Evolutionary conservation across 2,329 filamentous ascomycete genomes (phyloP).

Genomic region (Penicillium palitans): DNA sequence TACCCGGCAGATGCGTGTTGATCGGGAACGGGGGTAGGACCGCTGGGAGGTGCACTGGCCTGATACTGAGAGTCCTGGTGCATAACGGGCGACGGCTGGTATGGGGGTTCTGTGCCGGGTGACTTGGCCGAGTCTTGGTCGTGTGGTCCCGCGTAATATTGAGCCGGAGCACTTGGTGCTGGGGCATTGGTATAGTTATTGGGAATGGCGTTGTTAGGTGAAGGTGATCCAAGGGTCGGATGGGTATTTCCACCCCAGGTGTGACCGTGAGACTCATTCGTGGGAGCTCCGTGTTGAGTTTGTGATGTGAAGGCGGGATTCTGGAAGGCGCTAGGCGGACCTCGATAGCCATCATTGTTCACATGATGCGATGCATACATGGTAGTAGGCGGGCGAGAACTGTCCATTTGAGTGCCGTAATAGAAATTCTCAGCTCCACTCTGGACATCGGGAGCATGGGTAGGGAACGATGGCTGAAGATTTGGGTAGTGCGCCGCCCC

Average conservation of each 20-base stretch:
- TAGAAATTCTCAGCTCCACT: conserved; percentile 27
- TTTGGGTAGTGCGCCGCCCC: conserved; percentile 23
- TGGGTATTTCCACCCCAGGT: conserved; percentile 22
- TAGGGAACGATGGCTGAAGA: conserved; percentile 15
- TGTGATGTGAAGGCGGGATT: conserved; percentile 18
- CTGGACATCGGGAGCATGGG: conserved; percentile 17
- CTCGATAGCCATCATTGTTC: conserved; percentile 15
- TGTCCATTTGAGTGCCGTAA: conserved; percentile 21
- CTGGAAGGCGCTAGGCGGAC: conserved; percentile 5
- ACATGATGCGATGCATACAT: conserved; percentile 18
- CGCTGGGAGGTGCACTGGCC: conserved; percentile 14
- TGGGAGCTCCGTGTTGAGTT: conserved; percentile 9
- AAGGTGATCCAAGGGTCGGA: conserved; percentile 23
- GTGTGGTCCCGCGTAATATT: conserved; percentile 20
- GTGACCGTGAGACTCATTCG: conserved; percentile 15
- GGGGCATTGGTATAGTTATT: conserved; percentile 12
- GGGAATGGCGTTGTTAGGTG: conserved; percentile 10
- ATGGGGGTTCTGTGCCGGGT: conserved; percentile 17
- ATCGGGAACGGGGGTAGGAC: conserved; percentile 15
- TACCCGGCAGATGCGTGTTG: conserved; percentile 15
- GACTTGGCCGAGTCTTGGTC: conserved; percentile 13
- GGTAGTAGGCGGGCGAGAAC: conserved; percentile 8
- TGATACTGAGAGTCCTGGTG: conserved; percentile 26
- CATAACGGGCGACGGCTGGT: conserved; percentile 22
- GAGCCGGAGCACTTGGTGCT: conserved; percentile 9